These are phyloP conservation scores for Canavalia ensiformis DNA, from an alignment of 306 rosid genomes.

Conservation along the genomic window DNA sequence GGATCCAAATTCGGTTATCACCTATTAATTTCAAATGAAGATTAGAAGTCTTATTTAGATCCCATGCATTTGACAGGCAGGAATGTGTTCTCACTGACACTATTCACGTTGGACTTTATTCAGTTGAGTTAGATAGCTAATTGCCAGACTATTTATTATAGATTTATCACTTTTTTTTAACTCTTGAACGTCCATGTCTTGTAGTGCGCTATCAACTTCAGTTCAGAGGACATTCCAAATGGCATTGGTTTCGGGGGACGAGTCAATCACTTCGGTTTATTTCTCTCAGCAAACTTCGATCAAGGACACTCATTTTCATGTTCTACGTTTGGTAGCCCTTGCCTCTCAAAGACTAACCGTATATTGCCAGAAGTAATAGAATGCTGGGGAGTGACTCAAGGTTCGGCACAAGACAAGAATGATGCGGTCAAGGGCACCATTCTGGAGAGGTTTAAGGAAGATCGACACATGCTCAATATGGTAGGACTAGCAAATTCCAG, in stretches of 20 bases:
- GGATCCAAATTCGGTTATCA: not conserved
- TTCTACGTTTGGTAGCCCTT: constrained; percentile 88
- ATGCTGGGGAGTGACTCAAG: constrained; percentile 85
- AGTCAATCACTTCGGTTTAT: constrained; percentile 81
- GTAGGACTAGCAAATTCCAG: constrained; percentile 94
- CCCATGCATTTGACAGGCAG: not conserved
- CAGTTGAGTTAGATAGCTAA: constrained; percentile 2
- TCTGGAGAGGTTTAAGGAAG: constrained; percentile 90
- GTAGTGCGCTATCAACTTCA: constrained; percentile 90
- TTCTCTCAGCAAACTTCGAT: constrained; percentile 79
- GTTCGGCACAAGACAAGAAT: constrained; percentile 56
- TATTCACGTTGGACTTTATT: not conserved
- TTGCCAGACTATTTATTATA: not conserved
- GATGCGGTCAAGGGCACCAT: constrained; percentile 58
- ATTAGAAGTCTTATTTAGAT: not conserved
- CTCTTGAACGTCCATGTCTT: constrained; percentile 2
- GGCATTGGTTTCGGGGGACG: constrained; percentile 94
- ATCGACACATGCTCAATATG: constrained; percentile 72
- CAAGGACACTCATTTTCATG: constrained; percentile 83
- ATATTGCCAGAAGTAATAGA: constrained; percentile 86
- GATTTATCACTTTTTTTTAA: not conserved
- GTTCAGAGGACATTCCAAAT: constrained; percentile 89
- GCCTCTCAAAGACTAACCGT: constrained; percentile 75
- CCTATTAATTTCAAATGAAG: not conserved
- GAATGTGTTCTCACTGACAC: not conserved